A percentile compares a stretch with the other conserved stretches of the same genome.
Conservation (phyloP, 768 basidiomycete genomes). For the Serpula lacrymans region DNA sequence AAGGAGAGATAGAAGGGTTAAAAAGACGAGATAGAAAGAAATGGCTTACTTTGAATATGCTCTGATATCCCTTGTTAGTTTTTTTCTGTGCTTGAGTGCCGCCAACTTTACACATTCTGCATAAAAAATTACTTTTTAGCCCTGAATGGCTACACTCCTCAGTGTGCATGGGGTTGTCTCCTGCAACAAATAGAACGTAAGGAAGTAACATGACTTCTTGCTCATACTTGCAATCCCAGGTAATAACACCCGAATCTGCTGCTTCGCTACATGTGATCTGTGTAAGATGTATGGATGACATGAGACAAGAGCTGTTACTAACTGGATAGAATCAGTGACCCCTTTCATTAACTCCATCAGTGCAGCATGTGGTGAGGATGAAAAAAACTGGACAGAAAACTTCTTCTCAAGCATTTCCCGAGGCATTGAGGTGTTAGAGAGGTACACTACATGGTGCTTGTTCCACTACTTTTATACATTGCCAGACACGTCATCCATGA, state of each 20-base stretch:
- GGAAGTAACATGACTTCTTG: conserved; percentile 23
- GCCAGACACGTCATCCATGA: conserved; percentile 34
- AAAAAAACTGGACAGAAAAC: conserved; percentile 24
- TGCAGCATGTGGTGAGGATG: conserved; percentile 30
- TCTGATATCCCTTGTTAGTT: conserved; percentile 21
- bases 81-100: conserved; percentile 20
- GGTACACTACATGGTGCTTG: conserved; percentile 30
- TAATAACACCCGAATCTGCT: conserved; percentile 6
- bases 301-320: background rate
- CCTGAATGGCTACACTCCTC: conserved; percentile 33
- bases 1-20: too few species aligned
- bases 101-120: conserved; percentile 29
- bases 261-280: conserved; percentile 10
- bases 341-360: conserved; percentile 31
- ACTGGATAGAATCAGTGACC: conserved; percentile 25
- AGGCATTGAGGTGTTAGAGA: conserved; percentile 29
- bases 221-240: conserved; percentile 19
- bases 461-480: conserved; percentile 38
- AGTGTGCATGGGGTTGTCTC: conserved; percentile 37
- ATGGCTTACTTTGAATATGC: conserved; percentile 17
- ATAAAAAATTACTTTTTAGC: conserved; percentile 28
- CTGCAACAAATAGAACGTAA: conserved; percentile 17
- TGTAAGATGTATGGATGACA: background rate
- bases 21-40: too few species aligned
- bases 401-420: conserved; percentile 28